These are phyloP conservation scores for Penicillium oxalicum DNA, from an alignment of 2,329 filamentous ascomycete species.

Conservation along the genomic window DNA sequence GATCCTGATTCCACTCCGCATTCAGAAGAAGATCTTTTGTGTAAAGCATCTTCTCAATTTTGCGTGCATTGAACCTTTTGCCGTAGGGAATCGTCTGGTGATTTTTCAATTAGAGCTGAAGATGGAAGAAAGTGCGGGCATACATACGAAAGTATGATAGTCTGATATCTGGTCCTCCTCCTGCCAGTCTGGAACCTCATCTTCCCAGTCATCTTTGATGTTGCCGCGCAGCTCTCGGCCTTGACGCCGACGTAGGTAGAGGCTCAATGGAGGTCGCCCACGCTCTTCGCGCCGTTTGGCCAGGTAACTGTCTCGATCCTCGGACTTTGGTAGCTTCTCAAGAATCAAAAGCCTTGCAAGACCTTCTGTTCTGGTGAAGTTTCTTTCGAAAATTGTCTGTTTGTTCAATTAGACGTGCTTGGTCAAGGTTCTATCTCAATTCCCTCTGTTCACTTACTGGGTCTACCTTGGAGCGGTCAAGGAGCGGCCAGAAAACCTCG, in stretches of 20 bases:
- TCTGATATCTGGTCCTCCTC: constrained; percentile 69
- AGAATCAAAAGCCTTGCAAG: constrained; percentile 73
- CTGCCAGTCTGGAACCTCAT: constrained; percentile 79
- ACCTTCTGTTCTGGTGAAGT: constrained; percentile 68
- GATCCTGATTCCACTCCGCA: constrained; percentile 78
- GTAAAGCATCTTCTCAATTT: constrained; percentile 76
- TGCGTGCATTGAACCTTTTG: constrained; percentile 31
- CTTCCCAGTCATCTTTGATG: constrained; percentile 69
- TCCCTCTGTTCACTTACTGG: constrained; percentile 40
- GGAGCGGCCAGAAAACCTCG: constrained; percentile 70
- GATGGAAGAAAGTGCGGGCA: constrained; percentile 31
- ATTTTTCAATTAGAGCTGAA: constrained; percentile 43
- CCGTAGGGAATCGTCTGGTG: constrained; percentile 35
- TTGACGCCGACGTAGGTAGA: constrained; percentile 34
- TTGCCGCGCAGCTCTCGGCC: constrained; percentile 53
- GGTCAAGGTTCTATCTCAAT: not conserved
- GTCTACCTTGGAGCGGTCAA: constrained; percentile 70
- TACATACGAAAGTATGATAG: constrained; percentile 69
- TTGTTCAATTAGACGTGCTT: not conserved
- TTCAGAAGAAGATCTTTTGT: constrained; percentile 77
- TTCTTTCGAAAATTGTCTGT: constrained; percentile 73
- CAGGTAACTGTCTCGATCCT: constrained; percentile 64
- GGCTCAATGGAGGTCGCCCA: constrained; percentile 55
- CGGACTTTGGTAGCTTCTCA: constrained; percentile 66
- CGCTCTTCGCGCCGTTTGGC: constrained; percentile 65